phyloP scores from a whole-genome alignment of 306 rosid species.

The Cicer pinnatifidum region DNA sequence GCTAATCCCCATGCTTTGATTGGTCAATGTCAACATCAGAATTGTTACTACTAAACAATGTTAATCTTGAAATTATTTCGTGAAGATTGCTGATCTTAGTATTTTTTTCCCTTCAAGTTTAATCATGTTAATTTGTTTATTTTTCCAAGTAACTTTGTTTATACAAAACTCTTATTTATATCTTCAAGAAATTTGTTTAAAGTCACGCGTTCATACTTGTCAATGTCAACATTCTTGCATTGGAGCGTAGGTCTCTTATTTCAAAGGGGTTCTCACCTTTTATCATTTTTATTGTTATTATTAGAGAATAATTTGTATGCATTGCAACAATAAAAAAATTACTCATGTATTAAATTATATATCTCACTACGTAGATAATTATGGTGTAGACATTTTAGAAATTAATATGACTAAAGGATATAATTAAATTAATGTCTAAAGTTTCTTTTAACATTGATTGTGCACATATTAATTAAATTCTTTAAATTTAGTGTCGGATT shows the following conservation, averaged over 20 bases:
- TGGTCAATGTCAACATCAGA: constrained; percentile 19
- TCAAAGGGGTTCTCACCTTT: background rate
- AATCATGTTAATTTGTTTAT: constrained; percentile 41
- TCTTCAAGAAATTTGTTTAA: constrained; percentile 28
- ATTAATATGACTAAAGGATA: too few relatives aligned
- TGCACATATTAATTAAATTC: too few relatives aligned
- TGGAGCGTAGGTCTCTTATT: constrained; percentile 1
- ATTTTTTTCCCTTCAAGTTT: constrained; percentile 24
- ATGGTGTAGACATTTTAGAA: background rate
- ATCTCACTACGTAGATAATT: background rate
- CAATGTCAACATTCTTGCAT: constrained; percentile 28
- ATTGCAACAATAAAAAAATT: background rate
- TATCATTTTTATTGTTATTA: background rate
- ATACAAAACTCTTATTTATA: constrained; percentile 31
- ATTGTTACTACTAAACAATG: constrained; percentile 1
- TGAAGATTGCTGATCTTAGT: constrained; percentile 13
- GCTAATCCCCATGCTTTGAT: constrained; percentile 6
- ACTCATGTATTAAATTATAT: background rate
- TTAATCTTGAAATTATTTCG: constrained; percentile 7
- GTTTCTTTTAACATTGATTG: too few relatives aligned
- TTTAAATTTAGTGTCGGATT: too few relatives aligned
- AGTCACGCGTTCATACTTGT: constrained; percentile 39
- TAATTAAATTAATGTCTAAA: too few relatives aligned
- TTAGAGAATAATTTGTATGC: background rate
- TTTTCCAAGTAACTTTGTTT: constrained; percentile 35